These are phyloP conservation scores for Adansonia digitata DNA, from an alignment of 345 rosid species.

Conservation along the genomic window DNA sequence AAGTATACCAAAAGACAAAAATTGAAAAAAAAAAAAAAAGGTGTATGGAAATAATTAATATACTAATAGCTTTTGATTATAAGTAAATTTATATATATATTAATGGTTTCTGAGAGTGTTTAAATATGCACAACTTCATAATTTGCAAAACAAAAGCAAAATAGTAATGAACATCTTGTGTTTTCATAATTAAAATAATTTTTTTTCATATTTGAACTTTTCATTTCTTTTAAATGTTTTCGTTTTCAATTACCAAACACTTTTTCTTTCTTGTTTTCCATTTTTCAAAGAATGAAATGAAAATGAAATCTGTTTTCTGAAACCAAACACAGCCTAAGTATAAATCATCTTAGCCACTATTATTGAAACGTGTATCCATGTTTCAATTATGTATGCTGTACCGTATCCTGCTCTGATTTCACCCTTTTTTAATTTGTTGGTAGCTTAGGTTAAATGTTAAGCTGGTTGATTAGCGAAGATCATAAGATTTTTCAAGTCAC, in stretches of 20 bases:
- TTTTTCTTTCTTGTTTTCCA: not conserved
- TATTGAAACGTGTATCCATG: not conserved
- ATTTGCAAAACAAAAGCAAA: not conserved
- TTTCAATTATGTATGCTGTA: constrained; percentile 8
- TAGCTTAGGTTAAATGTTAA: not conserved
- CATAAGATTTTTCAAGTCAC: not conserved
- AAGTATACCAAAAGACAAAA: not conserved
- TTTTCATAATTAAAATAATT: not conserved
- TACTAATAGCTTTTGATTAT: not conserved
- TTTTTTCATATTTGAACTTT: not conserved
- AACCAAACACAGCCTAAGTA: not conserved
- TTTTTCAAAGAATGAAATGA: not conserved
- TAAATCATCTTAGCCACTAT: not conserved
- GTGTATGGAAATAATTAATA: not conserved
- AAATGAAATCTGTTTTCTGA: not conserved
- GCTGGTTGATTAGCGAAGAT: not conserved
- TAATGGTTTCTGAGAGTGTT: not conserved
- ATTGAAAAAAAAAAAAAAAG: not conserved
- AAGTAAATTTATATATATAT: not conserved
- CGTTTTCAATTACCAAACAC: not conserved
- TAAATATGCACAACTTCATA: too few relatives aligned
- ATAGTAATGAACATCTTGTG: not conserved
- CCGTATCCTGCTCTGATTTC: not conserved
- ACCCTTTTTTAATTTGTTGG: not conserved
- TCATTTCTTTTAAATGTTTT: not conserved